Percentiles rank a stretch among this genome's conserved stretches.
phyloP scores from a whole-genome alignment of 169 alveolate species.

The Plasmodium gonderi region DNA sequence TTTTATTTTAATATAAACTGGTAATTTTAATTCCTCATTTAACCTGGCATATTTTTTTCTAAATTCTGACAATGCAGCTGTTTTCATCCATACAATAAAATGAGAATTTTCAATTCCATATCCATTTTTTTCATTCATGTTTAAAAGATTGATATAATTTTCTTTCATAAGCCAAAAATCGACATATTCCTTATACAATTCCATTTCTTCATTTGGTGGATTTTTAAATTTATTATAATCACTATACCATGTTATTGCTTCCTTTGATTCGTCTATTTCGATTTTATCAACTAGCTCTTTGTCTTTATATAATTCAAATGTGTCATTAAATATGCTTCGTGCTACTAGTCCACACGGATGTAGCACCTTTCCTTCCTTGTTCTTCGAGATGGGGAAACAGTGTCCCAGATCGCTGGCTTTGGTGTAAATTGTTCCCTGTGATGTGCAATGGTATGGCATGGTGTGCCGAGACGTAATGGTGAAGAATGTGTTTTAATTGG shows the following conservation, averaged over 20 bases:
- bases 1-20: slow-evolving; percentile 78
- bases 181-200: slow-evolving; percentile 15
- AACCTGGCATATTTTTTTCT: slow-evolving; percentile 85
- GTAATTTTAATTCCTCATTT: slow-evolving; percentile 79
- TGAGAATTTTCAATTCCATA: slow-evolving; percentile 87
- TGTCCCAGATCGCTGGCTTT: slow-evolving; percentile 43
- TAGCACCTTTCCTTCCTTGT: slow-evolving; percentile 77
- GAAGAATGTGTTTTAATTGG: too few relatives aligned
- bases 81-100: slow-evolving; percentile 89
- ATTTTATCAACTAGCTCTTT: slow-evolving; percentile 34
- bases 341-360: slow-evolving; percentile 87
- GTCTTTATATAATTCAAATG: slow-evolving; percentile 76
- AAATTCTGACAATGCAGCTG: slow-evolving; percentile 85
- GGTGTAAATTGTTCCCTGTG: slow-evolving; percentile 75
- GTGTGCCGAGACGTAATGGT: too few relatives aligned
- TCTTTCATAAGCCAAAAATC: slow-evolving; percentile 75
- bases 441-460: too few relatives aligned
- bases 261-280: slow-evolving; percentile 82
- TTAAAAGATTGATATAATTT: slow-evolving; percentile 11
- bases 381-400: slow-evolving; percentile 77
- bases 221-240: slow-evolving; percentile 79
- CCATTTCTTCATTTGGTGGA: slow-evolving; percentile 65
- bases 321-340: slow-evolving; percentile 81
- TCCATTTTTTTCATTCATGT: slow-evolving; percentile 83
- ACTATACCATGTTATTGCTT: slow-evolving; percentile 79